Base-by-base conservation (phyloP, 225 moss, liverwort and hornwort species). In the Sphagnum contortum region DNA sequence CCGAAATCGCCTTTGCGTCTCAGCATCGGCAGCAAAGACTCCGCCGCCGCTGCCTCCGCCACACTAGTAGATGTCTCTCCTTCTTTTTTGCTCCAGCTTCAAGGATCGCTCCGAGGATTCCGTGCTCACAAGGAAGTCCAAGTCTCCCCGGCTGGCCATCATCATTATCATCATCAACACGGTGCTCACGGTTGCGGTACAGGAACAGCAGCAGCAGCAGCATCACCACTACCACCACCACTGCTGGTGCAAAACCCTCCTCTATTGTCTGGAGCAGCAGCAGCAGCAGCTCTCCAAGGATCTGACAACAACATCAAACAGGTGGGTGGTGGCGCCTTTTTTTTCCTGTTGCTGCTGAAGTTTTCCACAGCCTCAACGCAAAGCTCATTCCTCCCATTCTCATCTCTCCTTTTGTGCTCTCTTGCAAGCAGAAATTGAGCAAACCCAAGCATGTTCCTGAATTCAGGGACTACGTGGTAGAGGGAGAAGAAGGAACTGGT, bases 401-500 rank as follows among this genome's bases (percentile, higher is more conserved):
- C 29, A 29, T 29, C 29, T 29, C 29, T 29, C 29, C 29, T 29
- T 29, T 29, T 61, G 48, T 44, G 61, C 46, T 47, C 61, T 44
- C 13, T 7, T 69, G 53, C 29, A 5, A 74, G 60, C 80, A 88
- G 87, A 84, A 79, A 69, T 64, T 71, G 5, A 6, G 51, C 57
- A 55, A 67, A 55, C 69, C 73, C 12, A 88, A 81, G 69, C 71
- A 67, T 45, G 73, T 79, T 64, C 87, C 87, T 50, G 81, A 84
- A 63, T 88, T 88, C 70, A 70, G 73, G 63, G 70, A 88, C 57
- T 84, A 81, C 49, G 58, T 71, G 57, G 77, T 88, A 3, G 69
- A 81, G 48, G 77, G 81, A 71, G 87, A 88, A 69, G 84, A 81
- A 77, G 87, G 87, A 12, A 84, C 84, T 55, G 87, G 87, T 81